Percentiles rank a stretch among this genome's conserved stretches.
These are phyloP conservation scores for Xerocomus brunneocitrinus DNA, from an alignment of 768 basidiomycete genomes.

Conservation along the genomic window DNA sequence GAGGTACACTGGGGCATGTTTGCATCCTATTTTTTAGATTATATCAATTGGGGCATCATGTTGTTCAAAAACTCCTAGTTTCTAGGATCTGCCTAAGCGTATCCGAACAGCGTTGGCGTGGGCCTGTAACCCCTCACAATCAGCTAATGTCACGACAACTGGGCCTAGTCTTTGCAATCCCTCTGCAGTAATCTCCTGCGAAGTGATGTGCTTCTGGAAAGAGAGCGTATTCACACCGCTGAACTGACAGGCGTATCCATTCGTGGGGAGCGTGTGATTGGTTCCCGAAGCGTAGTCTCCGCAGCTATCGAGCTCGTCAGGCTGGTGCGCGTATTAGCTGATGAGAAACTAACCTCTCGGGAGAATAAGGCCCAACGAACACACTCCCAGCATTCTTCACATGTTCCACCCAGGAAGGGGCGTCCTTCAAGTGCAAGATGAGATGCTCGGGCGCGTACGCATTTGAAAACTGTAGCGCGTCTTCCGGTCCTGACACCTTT, in stretches of 20 bases:
- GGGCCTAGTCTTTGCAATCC: constrained; percentile 83
- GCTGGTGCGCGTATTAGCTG: neutral
- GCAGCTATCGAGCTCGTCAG: constrained; percentile 51
- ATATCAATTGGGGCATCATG: neutral
- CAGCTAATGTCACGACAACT: constrained; percentile 82
- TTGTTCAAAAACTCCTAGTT: neutral
- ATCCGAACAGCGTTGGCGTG: constrained; percentile 96
- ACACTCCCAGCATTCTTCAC: constrained; percentile 95
- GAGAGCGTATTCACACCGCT: constrained; percentile 96
- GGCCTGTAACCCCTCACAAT: constrained; percentile 91
- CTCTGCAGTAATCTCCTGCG: constrained; percentile 80
- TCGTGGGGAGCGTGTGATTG: constrained; percentile 96
- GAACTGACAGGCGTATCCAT: constrained; percentile 96
- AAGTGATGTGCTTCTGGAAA: constrained; percentile 99
- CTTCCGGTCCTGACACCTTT: constrained; percentile 55
- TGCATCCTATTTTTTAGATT: constrained; percentile 1
- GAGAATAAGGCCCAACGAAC: constrained; percentile 92
- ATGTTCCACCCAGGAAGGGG: constrained; percentile 53
- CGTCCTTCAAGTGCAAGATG: constrained; percentile 81
- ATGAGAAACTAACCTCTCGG: constrained; percentile 71
- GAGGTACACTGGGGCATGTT: constrained; percentile 4
- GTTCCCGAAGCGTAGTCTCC: constrained; percentile 99
- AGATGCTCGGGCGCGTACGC: constrained; percentile 98
- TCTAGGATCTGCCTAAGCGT: constrained; percentile 42
- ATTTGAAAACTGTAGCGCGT: constrained; percentile 88